Percentiles rank a stretch among this genome's conserved stretches.
Evolutionary conservation across 805 yeast genomes (phyloP).

Genomic region (Ogataea corticis): DNA sequence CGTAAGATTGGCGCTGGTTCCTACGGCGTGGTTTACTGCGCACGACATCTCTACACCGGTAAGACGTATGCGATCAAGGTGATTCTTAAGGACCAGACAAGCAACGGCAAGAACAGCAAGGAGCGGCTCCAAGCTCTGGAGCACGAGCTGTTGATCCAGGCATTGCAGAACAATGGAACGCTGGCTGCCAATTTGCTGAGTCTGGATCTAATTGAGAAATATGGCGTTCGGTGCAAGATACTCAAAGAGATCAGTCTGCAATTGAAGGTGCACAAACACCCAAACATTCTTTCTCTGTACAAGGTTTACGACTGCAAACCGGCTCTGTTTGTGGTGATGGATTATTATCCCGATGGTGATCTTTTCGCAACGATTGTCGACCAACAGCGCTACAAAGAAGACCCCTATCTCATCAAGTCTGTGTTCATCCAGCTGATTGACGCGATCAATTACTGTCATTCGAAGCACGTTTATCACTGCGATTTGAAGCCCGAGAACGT

Average conservation of each 20-base stretch:
- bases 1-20: constrained; percentile 80
- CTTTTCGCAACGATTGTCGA: constrained; percentile 85
- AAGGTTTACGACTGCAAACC: constrained; percentile 64
- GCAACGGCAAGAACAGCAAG: constrained; percentile 30
- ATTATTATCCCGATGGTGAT: constrained; percentile 83
- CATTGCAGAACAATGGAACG: constrained; percentile 28
- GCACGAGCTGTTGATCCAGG: constrained; percentile 24
- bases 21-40: constrained; percentile 76
- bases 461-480: constrained; percentile 83
- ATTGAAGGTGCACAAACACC: constrained; percentile 71
- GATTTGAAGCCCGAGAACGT: constrained; percentile 96
- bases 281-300: constrained; percentile 74
- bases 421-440: constrained; percentile 77
- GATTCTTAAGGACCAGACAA: constrained; percentile 50
- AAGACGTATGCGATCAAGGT: constrained; percentile 70
- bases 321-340: constrained; percentile 76
- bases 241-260: constrained; percentile 75
- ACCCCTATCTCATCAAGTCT: constrained; percentile 51
- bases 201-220: constrained; percentile 36
- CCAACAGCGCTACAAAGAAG: constrained; percentile 55
- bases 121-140: constrained; percentile 33
- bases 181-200: constrained; percentile 35
- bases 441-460: constrained; percentile 81
- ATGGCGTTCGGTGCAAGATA: constrained; percentile 38
- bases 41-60: constrained; percentile 52